phyloP scores from a whole-genome alignment of 2,329 filamentous ascomycete genomes.

The Orbilia quercus region DNA sequence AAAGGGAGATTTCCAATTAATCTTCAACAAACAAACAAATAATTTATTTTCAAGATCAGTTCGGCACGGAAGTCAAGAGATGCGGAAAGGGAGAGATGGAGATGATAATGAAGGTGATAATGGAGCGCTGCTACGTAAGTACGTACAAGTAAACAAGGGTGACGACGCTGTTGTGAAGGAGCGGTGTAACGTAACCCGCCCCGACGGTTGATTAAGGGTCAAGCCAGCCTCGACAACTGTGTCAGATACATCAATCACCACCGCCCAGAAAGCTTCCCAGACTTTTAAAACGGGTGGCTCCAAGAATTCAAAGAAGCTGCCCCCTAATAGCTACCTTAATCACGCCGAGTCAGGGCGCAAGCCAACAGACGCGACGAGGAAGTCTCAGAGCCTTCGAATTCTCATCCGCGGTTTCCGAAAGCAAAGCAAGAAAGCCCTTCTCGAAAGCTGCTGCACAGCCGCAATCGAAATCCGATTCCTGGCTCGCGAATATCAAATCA shows the following conservation, averaged over 20 bases:
- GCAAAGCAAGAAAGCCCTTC: conserved; percentile 4
- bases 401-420: conserved; percentile 35
- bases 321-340: background rate
- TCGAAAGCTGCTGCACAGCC: conserved; percentile 48
- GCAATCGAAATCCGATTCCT: conserved; percentile 30
- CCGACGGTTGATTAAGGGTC: conserved; percentile 47
- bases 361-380: conserved; percentile 14
- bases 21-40: background rate
- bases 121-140: conserved; percentile 5
- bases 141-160: conserved; percentile 53
- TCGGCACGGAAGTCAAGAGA: background rate
- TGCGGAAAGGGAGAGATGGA: background rate
- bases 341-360: background rate
- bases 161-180: conserved; percentile 34
- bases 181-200: conserved; percentile 15
- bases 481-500: conserved; percentile 48
- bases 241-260: conserved; percentile 18
- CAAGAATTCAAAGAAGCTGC: background rate
- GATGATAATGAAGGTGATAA: background rate
- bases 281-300: conserved; percentile 9
- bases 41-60: no score
- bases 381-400: background rate
- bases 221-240: conserved; percentile 39
- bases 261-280: background rate
- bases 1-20: background rate